Base-by-base conservation (phyloP, 2,329 filamentous ascomycete species). In the Paecilomyces niveus region DNA sequence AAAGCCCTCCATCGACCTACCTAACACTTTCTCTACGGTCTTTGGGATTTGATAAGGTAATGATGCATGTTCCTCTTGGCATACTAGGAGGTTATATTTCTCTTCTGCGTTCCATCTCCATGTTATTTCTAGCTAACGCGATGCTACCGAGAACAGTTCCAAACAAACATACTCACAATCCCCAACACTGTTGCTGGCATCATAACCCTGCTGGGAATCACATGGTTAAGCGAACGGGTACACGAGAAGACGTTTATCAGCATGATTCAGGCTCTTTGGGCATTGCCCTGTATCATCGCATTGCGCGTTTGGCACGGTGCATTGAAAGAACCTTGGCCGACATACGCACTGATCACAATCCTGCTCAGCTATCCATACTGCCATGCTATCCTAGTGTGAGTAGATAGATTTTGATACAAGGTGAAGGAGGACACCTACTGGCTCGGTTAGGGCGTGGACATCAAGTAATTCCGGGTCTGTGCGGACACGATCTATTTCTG, bases 381-480 rank as follows among this genome's bases (percentile, higher is more conserved):
- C 61, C 80, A 87, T 65, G 83, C 85, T 0, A 82, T 87, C 31
- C 71, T 85, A 1, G 85, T 87, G 35, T 45, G n/a, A 45, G 35
- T 45, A 13, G 11, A 13, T 9, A 45, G n/a, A 7, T 9, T 13
- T 45, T 18, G 3, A 45, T 18, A 3, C 35, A 45, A 18, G 3
- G n/a, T 18, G 35, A 13, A 18, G 35, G 3, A 45, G 11, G 3
- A 18, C 35, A 13, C 3, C 3, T 18, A 45, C 8, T 13, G 11
- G 8, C n/a, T 18, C 35, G 8, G 8, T 0, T 5, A 26, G 24
- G 24, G 84, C 80, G 0, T 82, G 84, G 70, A 85, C 81, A 1
- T 85, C 83, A 2, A 79, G 83, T 55, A 89, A 88, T 65, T 81
- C 84, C 1, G 85, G 85, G 61, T 78, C 81, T 0, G 84, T 89